Evolutionary conservation across 2,329 filamentous ascomycete genomes (phyloP), one percentile per base, ranked within the genome.

Genomic region (Penicillium verrucosum): DNA sequence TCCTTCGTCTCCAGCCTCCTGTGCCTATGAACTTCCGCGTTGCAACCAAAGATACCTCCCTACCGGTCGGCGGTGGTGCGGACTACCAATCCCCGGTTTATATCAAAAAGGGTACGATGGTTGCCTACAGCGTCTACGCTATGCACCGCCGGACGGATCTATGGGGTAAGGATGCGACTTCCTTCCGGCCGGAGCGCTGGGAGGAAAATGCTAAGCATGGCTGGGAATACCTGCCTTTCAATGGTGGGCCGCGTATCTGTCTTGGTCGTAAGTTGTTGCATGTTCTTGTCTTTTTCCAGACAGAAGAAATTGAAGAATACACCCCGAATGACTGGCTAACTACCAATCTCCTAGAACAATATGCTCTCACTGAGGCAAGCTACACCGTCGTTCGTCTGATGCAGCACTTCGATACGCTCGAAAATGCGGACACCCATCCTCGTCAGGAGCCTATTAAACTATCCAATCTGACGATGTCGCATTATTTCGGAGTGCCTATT

Each of bases 81-180:
- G 83, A 88, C 69, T 60, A 74, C 16, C 75, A 75, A 6, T 77
- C 81, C 42, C 88, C 88, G 0, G 65, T 93, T 3, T 83, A 85
- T 52, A 75, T 91, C 5, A 80, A 82, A 49, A 89, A 90, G 70
- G 84, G 86, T 64, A 85, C 84, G 0, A 72, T 82, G 9, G 77
- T 93, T 61, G 79, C 75, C 51, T 94, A 91, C 78, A 85, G 81
- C 38, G 81, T 89, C 0, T 82, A 90, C 48, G 75, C 84, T 6
- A 89, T 94, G 89, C 89, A 93, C 69, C 84, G 89, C 4, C 83
- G 88, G 16, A 71, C 68, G 4, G 78, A 81, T 44, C 66, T 76
- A 51, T 81, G 73, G 60, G 78, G 78, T 1, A 44, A 66, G 4
- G 79, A 81, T 44, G 74, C 78, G 2, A 63, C 75, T 2, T 69